These are phyloP conservation scores for Kodamaea ohmeri DNA, from an alignment of 1,139 yeast species.

Conservation along the genomic window DNA sequence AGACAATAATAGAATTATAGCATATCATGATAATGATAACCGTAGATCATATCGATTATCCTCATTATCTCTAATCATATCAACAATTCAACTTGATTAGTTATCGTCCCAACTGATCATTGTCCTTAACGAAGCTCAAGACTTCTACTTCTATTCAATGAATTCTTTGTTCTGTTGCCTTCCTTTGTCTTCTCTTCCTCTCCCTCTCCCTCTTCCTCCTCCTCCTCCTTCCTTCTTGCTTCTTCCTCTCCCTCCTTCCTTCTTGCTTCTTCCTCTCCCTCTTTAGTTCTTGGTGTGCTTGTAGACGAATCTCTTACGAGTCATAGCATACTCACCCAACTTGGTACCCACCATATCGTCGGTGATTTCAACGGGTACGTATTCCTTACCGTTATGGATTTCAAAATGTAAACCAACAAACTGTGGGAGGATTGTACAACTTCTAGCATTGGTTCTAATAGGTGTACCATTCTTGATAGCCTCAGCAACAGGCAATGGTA, in stretches of 20 bases:
- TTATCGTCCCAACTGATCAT: too few relatives aligned
- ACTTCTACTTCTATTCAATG: too few relatives aligned
- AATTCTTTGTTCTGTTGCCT: too few relatives aligned
- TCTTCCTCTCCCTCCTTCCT: too few relatives aligned
- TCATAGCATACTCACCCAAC: slow-evolving; percentile 92
- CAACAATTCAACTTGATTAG: too few relatives aligned
- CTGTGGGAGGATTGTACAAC: slow-evolving; percentile 92
- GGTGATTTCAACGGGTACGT: slow-evolving; percentile 79
- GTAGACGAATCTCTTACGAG: slow-evolving; percentile 82
- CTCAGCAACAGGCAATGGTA: slow-evolving; percentile 85
- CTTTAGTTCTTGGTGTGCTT: slow-evolving; percentile 62
- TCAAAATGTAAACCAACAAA: slow-evolving; percentile 93
- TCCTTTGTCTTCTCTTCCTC: too few relatives aligned
- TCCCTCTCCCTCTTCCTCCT: not conserved
- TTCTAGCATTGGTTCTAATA: slow-evolving; percentile 88
- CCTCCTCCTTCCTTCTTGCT: not conserved
- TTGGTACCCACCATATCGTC: slow-evolving; percentile 99
- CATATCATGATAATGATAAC: too few relatives aligned
- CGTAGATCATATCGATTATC: too few relatives aligned
- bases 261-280: not conserved
- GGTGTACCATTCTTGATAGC: slow-evolving; percentile 82
- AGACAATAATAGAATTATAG: too few relatives aligned
- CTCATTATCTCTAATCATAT: too few relatives aligned
- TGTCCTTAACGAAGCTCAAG: too few relatives aligned
- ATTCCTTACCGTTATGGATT: slow-evolving; percentile 93